Evolutionary conservation across 768 basidiomycete genomes (phyloP).

Genomic region (Amanita exitialis): DNA sequence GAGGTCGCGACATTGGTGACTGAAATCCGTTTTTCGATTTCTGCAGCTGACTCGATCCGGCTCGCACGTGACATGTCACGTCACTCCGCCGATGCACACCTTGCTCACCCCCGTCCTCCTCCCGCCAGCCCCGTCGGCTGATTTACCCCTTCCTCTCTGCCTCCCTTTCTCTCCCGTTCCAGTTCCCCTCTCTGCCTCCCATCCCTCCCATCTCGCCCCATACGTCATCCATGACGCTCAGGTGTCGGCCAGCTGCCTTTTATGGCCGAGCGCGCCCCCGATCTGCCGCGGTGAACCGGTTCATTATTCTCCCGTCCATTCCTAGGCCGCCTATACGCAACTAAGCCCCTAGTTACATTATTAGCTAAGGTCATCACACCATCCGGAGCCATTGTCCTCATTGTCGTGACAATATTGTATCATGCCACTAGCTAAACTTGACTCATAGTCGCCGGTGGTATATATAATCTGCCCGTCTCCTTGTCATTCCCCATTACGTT

Average conservation of each 20-base stretch:
- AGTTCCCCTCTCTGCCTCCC: too few relatives aligned
- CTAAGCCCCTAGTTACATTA: conserved; percentile 2
- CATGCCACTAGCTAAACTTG: not conserved
- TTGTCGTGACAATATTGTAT: not conserved
- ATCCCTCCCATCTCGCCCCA: not conserved
- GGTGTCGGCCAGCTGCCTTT: conserved; percentile 1
- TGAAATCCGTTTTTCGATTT: conserved; percentile 24
- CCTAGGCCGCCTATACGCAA: not conserved
- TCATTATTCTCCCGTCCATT: not conserved
- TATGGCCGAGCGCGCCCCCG: not conserved
- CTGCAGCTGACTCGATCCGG: conserved; percentile 22
- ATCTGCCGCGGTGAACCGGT: not conserved
- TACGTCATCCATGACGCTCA: not conserved
- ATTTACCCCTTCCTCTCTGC: not conserved
- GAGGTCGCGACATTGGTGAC: conserved; percentile 30
- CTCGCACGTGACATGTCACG: conserved; percentile 10
- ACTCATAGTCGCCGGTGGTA: not conserved
- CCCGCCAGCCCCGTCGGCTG: conserved; percentile 9
- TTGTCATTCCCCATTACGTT: not conserved
- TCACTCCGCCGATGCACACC: not conserved
- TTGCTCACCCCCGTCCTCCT: not conserved
- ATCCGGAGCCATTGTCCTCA: conserved; percentile 2
- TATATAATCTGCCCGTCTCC: not conserved
- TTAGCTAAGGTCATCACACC: conserved; percentile 1
- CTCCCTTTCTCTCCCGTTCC: not conserved